Conservation (phyloP, 2,329 filamentous ascomycete species). For the Trichoderma arundinaceum region DNA sequence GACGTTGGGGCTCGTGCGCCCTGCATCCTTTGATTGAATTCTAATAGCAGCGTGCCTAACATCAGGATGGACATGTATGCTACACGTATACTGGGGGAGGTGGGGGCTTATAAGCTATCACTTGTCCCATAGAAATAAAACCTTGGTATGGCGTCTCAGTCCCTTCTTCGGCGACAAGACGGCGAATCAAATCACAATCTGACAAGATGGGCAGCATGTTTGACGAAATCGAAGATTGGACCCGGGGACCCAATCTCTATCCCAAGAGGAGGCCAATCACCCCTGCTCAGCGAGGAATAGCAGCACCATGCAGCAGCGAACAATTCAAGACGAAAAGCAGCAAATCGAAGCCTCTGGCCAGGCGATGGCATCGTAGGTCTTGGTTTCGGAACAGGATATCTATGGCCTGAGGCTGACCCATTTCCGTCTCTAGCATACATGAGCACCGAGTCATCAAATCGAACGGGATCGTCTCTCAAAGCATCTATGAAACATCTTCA, state of each 20-base stretch:
- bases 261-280: conserved; percentile 13
- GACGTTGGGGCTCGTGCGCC: neutral
- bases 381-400: neutral
- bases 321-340: conserved; percentile 22
- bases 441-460: conserved; percentile 18
- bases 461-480: conserved; percentile 21
- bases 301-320: conserved; percentile 7
- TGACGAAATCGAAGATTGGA: neutral
- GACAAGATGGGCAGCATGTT: conserved; percentile 16
- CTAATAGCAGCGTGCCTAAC: neutral
- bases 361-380: conserved; percentile 25
- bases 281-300: conserved; percentile 17
- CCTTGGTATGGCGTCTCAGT: neutral
- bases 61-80: neutral
- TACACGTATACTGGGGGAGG: no score
- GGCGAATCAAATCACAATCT: neutral
- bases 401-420: neutral
- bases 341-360: conserved; percentile 16
- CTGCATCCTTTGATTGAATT: neutral
- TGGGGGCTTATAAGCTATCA: neutral
- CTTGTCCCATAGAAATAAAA: neutral
- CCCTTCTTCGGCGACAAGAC: neutral
- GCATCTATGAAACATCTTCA: conserved; percentile 9
- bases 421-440: conserved; percentile 3
- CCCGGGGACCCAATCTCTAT: neutral